phyloP scores from a whole-genome alignment of 345 rosid species.

The Eucalyptus dawsonii region DNA sequence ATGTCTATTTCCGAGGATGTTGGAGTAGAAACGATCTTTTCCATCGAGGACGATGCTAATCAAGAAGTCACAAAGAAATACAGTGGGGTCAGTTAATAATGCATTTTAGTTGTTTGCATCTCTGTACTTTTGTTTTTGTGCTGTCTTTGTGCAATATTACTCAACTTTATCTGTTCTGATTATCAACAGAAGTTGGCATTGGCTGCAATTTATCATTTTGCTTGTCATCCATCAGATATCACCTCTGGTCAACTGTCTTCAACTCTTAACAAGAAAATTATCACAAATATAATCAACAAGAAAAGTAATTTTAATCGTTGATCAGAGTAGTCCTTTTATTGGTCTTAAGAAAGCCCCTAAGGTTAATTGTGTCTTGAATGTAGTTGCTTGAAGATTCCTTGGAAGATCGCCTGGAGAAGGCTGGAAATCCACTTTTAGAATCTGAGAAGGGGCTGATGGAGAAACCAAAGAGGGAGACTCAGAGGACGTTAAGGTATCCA shows the following conservation, averaged over 20 bases:
- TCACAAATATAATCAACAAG: background rate
- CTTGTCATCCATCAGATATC: background rate
- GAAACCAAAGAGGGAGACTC: conserved; percentile 73
- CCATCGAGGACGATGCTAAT: conserved; percentile 59
- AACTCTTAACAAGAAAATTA: background rate
- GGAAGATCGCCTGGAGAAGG: conserved; percentile 83
- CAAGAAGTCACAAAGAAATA: conserved; percentile 71
- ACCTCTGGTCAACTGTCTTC: background rate
- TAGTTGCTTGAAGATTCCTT: conserved; percentile 91
- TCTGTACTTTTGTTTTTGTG: background rate
- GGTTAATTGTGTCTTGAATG: background rate
- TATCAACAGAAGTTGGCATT: background rate
- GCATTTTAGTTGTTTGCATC: background rate
- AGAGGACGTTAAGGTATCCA: conserved; percentile 75
- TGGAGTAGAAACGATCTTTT: conserved; percentile 68
- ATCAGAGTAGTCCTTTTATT: background rate
- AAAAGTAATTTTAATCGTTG: background rate
- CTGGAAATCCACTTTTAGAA: conserved; percentile 60
- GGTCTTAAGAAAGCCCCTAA: background rate
- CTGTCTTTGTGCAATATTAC: background rate
- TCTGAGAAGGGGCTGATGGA: conserved; percentile 70
- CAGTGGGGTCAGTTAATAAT: conserved; percentile 56
- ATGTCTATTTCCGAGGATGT: conserved; percentile 69
- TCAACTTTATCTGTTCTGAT: background rate
- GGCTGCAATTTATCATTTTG: background rate